A percentile compares a stretch with the other conserved stretches of the same genome.
These are phyloP conservation scores for Posidonia oceanica DNA, from an alignment of 116 monocot genomes.

Conservation along the genomic window DNA sequence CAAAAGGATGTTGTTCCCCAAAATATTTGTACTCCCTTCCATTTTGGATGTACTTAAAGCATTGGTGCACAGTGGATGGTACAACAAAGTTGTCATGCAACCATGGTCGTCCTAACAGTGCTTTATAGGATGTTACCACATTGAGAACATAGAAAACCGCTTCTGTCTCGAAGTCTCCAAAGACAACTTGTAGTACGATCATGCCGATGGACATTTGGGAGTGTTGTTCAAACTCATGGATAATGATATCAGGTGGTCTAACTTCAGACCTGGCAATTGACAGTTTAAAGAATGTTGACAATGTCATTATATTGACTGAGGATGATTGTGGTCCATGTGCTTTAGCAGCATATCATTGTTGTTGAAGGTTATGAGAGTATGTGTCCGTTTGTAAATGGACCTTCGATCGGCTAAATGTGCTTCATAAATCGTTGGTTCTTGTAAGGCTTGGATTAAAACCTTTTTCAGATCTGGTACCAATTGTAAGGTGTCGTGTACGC, in stretches of 20 bases:
- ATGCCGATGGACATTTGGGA: background rate
- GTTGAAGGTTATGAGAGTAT: background rate
- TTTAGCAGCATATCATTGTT: background rate
- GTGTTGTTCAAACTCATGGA: background rate
- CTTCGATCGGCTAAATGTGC: background rate
- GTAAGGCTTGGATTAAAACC: too few relatives aligned
- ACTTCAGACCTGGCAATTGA: background rate
- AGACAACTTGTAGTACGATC: background rate
- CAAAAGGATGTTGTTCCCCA: background rate
- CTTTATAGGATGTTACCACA: background rate
- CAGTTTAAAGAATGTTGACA: background rate
- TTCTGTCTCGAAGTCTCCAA: background rate
- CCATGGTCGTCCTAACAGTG: background rate
- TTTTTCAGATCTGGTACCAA: too few relatives aligned
- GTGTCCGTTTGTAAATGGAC: background rate
- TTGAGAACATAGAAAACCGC: background rate
- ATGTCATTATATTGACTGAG: too few relatives aligned
- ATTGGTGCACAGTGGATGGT: too few relatives aligned
- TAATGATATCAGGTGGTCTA: background rate
- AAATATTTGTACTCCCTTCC: background rate
- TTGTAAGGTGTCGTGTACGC: too few relatives aligned
- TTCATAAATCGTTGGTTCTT: background rate
- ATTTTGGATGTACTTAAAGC: background rate
- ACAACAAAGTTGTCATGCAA: background rate
- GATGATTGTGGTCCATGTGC: background rate